Conservation (phyloP, 768 basidiomycete species). For the Brasilioporus rufonigricans region DNA sequence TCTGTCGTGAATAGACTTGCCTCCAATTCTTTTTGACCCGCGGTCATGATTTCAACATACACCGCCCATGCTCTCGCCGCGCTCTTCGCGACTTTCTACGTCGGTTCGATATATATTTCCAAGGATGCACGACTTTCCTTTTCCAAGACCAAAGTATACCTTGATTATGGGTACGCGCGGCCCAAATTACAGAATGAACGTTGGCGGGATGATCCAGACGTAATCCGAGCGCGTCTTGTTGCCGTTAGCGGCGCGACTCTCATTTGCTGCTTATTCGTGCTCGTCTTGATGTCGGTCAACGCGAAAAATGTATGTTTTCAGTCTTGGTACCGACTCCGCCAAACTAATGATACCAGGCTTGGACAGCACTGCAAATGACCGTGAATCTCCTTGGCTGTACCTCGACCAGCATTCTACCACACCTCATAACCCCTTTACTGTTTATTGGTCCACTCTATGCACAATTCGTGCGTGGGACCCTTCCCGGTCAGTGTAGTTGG, state of each 20-base stretch:
- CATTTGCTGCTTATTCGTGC: conserved; percentile 53
- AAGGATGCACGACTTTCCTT: conserved; percentile 61
- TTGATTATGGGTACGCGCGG: conserved; percentile 27
- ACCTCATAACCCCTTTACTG: conserved; percentile 68
- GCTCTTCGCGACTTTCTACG: conserved; percentile 65
- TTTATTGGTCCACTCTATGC: conserved; percentile 78
- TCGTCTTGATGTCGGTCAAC: conserved; percentile 37
- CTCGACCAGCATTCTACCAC: conserved; percentile 38
- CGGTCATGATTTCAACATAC: conserved; percentile 27
- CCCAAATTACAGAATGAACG: conserved; percentile 41
- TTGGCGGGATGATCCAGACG: conserved; percentile 80
- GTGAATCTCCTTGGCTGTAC: conserved; percentile 42
- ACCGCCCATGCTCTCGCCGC: conserved; percentile 55
- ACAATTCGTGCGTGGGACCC: conserved; percentile 37
- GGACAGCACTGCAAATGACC: conserved; percentile 30
- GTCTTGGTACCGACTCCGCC: neutral
- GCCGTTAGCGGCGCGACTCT: conserved; percentile 67
- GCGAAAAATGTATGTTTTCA: conserved; percentile 12
- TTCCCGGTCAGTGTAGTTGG: conserved; percentile 60
- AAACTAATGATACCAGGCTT: conserved; percentile 14
- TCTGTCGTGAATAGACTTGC: conserved; percentile 5
- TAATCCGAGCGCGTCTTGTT: conserved; percentile 75
- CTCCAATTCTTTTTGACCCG: neutral
- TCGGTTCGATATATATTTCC: conserved; percentile 79
- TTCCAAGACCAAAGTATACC: conserved; percentile 29